Evolutionary conservation across 2,329 filamentous ascomycete genomes (phyloP).

Genomic region (Sarocladiaceae sp.): DNA sequence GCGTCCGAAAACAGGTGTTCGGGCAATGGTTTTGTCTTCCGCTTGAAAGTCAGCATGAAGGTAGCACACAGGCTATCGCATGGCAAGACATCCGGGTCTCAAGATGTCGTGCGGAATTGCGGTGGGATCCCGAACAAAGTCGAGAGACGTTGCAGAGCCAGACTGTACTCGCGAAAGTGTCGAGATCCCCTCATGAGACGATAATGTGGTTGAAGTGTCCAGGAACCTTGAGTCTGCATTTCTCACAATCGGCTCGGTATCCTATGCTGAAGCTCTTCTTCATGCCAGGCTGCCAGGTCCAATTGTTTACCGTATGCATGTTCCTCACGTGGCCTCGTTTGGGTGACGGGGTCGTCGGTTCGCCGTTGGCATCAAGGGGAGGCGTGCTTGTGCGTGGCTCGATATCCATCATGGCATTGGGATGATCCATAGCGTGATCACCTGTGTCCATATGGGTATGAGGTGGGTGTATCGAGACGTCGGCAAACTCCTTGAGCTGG

Average conservation of each 20-base stretch:
- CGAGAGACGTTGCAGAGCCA: no score
- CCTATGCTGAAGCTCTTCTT: conserved; percentile 73
- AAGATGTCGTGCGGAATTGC: no score
- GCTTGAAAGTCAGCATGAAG: no score
- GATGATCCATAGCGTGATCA: conserved; percentile 28
- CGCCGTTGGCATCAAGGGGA: conserved; percentile 24
- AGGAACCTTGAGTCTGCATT: conserved; percentile 66
- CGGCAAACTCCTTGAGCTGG: conserved; percentile 5
- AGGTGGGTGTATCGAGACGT: background rate
- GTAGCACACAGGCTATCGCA: no score
- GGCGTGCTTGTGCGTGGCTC: conserved; percentile 21
- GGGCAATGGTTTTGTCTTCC: no score
- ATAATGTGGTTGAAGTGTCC: conserved; percentile 80
- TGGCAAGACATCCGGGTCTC: no score
- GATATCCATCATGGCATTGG: conserved; percentile 31
- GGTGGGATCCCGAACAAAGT: no score
- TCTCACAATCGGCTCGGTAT: conserved; percentile 70
- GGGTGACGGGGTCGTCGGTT: conserved; percentile 38
- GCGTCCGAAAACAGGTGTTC: no score
- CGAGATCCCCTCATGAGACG: conserved; percentile 49
- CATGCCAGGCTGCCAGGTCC: conserved; percentile 56
- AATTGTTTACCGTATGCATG: conserved; percentile 53
- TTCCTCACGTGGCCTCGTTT: conserved; percentile 50
- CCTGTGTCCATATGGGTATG: background rate
- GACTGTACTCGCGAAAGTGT: no score